Evolutionary conservation across 2,329 filamentous ascomycete genomes (phyloP).

Genomic region (Byssothecium circinans): DNA sequence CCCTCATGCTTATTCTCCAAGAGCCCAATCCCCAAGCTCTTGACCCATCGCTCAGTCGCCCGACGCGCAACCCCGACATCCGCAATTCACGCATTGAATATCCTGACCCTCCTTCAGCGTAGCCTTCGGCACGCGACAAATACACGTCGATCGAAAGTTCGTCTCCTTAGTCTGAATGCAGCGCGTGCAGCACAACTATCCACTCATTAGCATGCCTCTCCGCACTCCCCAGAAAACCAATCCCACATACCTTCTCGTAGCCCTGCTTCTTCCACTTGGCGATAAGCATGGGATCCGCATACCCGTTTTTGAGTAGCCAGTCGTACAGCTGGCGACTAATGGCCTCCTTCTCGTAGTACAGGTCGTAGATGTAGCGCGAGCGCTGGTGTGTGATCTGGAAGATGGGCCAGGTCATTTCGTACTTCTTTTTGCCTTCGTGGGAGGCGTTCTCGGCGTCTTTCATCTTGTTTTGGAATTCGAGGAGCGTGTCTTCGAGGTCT

Average conservation of each 20-base stretch:
- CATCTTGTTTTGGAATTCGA: slow-evolving; percentile 88
- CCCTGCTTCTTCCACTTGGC: slow-evolving; percentile 99
- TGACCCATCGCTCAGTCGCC: slow-evolving; percentile 61
- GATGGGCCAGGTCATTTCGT: slow-evolving; percentile 94
- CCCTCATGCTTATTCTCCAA: no score
- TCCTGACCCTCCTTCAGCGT: slow-evolving; percentile 88
- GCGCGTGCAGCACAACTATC: slow-evolving; percentile 83
- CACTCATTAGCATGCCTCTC: slow-evolving; percentile 9
- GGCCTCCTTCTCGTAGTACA: slow-evolving; percentile 97
- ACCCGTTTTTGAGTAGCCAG: slow-evolving; percentile 93
- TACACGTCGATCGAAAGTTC: slow-evolving; percentile 96
- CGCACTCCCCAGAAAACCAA: neutral
- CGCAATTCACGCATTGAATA: slow-evolving; percentile 92
- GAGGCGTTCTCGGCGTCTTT: slow-evolving; percentile 92
- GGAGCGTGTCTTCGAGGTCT: slow-evolving; percentile 83
- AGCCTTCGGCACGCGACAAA: slow-evolving; percentile 89
- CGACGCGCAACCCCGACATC: slow-evolving; percentile 87
- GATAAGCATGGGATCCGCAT: slow-evolving; percentile 92
- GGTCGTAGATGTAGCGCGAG: slow-evolving; percentile 90
- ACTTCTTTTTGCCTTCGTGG: slow-evolving; percentile 75
- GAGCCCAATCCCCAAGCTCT: no score
- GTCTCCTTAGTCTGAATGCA: slow-evolving; percentile 99
- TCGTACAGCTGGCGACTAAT: slow-evolving; percentile 93
- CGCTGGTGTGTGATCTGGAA: slow-evolving; percentile 97
- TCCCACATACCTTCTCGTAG: slow-evolving; percentile 80